Conservation (phyloP, 23 red algal genomes). For the Gracilaria caudata region DNA sequence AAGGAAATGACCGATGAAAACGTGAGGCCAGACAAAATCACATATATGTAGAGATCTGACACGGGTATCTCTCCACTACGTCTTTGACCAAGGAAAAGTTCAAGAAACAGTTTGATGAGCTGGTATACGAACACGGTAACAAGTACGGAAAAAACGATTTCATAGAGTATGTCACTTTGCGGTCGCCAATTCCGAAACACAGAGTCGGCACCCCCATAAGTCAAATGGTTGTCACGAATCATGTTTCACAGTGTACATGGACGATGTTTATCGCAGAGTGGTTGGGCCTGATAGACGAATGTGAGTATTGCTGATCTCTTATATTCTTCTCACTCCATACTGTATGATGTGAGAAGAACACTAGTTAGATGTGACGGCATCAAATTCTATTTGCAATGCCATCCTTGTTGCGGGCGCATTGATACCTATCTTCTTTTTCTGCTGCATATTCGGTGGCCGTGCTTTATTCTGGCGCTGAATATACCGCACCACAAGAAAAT, state of each 20-base stretch:
- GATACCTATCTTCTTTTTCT: neutral
- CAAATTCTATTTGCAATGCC: neutral
- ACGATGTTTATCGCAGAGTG: neutral
- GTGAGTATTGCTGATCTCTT: neutral
- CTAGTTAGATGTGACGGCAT: neutral
- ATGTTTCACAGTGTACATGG: neutral
- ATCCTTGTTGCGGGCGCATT: neutral
- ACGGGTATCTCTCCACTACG: constrained; percentile 8
- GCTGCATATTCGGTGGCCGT: neutral
- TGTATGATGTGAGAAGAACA: neutral
- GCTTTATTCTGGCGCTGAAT: neutral
- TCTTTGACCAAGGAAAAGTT: constrained; percentile 6
- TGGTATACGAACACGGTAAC: constrained; percentile 22
- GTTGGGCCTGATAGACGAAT: neutral
- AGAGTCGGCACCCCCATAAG: neutral
- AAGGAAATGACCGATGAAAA: neutral
- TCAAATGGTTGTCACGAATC: constrained; percentile 15
- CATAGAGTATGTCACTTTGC: neutral
- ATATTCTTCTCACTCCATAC: neutral
- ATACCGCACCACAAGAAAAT: neutral
- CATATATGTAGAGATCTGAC: constrained; percentile 7
- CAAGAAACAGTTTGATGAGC: constrained; percentile 16
- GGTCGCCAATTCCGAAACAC: constrained; percentile 25
- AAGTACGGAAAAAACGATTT: constrained; percentile 7
- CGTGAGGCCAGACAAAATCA: constrained; percentile 7